Base-by-base conservation (phyloP, 208 protist species). In the Wallacemonas sp. region DNA sequence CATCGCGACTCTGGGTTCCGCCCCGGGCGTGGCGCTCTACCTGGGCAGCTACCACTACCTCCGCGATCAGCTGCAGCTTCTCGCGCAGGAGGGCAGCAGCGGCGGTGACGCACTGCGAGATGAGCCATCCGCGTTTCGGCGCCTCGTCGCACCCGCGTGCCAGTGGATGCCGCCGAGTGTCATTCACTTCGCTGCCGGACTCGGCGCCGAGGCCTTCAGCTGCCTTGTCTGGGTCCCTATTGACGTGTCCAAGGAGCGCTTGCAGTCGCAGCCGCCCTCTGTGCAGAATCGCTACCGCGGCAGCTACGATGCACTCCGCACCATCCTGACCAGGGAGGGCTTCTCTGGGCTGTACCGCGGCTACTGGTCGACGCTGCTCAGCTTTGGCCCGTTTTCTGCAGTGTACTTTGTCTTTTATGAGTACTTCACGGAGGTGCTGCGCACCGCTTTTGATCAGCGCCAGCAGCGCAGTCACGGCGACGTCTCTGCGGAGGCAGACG, bases 391-490 rank as follows among this genome's bases (percentile, higher is more conserved):
- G 1, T 97, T 89, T 61, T 96, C 91, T 0, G 93, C 90, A 0
- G 73, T 91, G 7, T 95, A 96, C 68, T 97, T 97, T 80, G 79
- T 88, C 2, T 87, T 52, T 55, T 96, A 93, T 61, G 93, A 96
- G 68, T 81, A 76, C 63, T 78, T 92, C 26, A 70, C 69, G 0
- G 11, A 0, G 0, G 5, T 70, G 48, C 77, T 94, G 44, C 41
- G 5, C n/a, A 28, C 7, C 1, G 29, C 46, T 25, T 49, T 66
- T 0, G 29, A 3, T 0, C 32, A n/a, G 4, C 31, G 7, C 25
- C 31, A 20, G 31, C 5, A 26, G 14, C 10, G 36, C 36, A 41
- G 36, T 14, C 7, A 41, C 10, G 36, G 14, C 10, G 10, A 41
- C 10, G 12, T 0, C 22, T 7, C 18, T 0, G 12, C 28, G 61